Conservation (phyloP, 768 basidiomycete genomes). For the Trametes meyenii region DNA sequence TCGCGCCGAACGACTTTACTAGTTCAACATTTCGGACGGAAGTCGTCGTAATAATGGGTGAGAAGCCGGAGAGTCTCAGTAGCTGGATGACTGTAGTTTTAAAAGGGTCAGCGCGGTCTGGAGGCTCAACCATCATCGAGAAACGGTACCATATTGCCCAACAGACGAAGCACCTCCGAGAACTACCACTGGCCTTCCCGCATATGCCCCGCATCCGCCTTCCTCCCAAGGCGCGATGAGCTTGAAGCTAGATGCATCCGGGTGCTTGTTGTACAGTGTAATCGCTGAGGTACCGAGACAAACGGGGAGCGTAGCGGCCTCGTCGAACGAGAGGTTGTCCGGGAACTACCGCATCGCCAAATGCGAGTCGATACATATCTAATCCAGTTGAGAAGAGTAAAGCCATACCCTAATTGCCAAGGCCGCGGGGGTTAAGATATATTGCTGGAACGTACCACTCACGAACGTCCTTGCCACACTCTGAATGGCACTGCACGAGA, state of each 20-base stretch:
- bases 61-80: slow-evolving; percentile 30
- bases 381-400: not conserved
- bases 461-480: not conserved
- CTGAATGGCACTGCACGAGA: not conserved
- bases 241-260: not conserved
- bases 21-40: slow-evolving; percentile 11
- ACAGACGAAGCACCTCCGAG: slow-evolving; percentile 31
- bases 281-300: slow-evolving; percentile 38
- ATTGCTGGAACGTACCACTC: slow-evolving; percentile 13
- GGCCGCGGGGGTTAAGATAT: not conserved
- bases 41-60: slow-evolving; percentile 29
- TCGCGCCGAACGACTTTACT: slow-evolving; percentile 31
- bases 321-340: slow-evolving; percentile 36
- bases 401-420: slow-evolving; percentile 19
- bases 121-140: not conserved
- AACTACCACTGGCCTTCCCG: slow-evolving; percentile 32
- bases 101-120: not conserved
- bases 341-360: slow-evolving; percentile 37
- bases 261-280: slow-evolving; percentile 37
- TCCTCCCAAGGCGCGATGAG: slow-evolving; percentile 33
- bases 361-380: not conserved
- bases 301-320: slow-evolving; percentile 43
- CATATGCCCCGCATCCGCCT: slow-evolving; percentile 33
- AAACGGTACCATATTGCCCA: slow-evolving; percentile 30
- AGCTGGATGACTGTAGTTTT: slow-evolving; percentile 29